Evolutionary conservation across 1,284 basidiomycete genomes (phyloP).

Genomic region (Phylloboletellus chloephorus): DNA sequence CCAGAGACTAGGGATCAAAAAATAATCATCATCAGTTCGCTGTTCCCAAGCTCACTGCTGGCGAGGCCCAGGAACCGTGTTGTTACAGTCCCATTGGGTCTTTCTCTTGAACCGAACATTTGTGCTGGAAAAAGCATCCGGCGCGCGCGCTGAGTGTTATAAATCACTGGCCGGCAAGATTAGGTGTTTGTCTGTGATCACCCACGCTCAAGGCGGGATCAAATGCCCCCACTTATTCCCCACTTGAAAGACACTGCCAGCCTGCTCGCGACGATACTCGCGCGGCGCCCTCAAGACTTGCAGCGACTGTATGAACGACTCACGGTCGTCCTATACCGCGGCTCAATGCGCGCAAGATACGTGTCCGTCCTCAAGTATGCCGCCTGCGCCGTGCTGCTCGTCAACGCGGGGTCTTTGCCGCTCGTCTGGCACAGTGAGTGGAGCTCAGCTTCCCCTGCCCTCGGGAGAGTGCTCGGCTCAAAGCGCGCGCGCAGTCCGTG

Average conservation of each 20-base stretch:
- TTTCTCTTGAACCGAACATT: no score
- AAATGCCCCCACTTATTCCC: conserved; percentile 13
- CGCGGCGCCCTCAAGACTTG: background rate
- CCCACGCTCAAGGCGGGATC: background rate
- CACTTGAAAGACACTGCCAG: conserved; percentile 6
- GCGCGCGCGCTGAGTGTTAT: no score
- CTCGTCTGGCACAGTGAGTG: conserved; percentile 63
- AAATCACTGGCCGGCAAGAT: no score
- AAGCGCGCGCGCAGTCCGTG: conserved; percentile 41
- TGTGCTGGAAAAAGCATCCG: no score
- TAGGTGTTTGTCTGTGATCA: background rate
- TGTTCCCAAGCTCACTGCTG: no score
- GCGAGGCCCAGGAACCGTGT: no score
- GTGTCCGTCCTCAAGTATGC: conserved; percentile 32
- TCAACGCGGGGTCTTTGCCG: conserved; percentile 57
- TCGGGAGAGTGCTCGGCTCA: background rate
- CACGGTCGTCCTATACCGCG: conserved; percentile 6
- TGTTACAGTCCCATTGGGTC: no score
- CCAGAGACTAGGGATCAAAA: no score
- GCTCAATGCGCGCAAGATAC: conserved; percentile 4
- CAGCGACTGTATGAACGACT: conserved; percentile 8
- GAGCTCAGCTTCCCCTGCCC: no score
- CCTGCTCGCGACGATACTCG: conserved; percentile 16
- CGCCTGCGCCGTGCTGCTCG: conserved; percentile 37
- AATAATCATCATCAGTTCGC: no score